These are phyloP conservation scores for Ogataea nonfermentans DNA, from an alignment of 805 yeast genomes.

Conservation along the genomic window DNA sequence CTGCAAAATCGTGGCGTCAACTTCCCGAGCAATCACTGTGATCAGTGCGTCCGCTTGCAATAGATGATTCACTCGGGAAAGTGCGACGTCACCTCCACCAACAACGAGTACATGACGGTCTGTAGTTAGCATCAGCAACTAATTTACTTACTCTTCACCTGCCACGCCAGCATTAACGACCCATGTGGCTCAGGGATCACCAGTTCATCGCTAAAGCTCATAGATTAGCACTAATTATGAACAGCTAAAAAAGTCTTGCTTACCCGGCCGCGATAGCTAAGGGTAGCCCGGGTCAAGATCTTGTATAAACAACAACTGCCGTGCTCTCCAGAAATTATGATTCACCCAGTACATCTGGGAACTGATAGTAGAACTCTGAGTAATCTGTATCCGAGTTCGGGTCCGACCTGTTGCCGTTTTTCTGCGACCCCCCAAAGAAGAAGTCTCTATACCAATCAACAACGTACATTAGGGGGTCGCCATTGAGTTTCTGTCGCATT, in stretches of 20 bases:
- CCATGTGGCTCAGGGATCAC: constrained; percentile 40
- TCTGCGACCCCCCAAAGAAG: not conserved
- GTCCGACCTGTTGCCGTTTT: not conserved
- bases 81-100: constrained; percentile 80
- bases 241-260: not conserved
- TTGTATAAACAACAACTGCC: no score
- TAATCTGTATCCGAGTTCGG: not conserved
- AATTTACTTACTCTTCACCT: constrained; percentile 48
- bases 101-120: constrained; percentile 65
- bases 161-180: constrained; percentile 72
- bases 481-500: no score
- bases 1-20: constrained; percentile 36
- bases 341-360: constrained; percentile 8
- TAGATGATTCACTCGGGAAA: constrained; percentile 64
- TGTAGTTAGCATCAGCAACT: constrained; percentile 8
- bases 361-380: constrained; percentile 5
- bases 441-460: not conserved
- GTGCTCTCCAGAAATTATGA: no score
- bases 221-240: not conserved
- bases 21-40: constrained; percentile 54
- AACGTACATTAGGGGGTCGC: no score
- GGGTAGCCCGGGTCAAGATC: no score
- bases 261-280: constrained; percentile 14
- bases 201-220: not conserved
- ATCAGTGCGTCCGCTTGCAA: constrained; percentile 68